Evolutionary conservation across 495 filamentous ascomycete species (phyloP).

Genomic region (Aspergillus affinis): DNA sequence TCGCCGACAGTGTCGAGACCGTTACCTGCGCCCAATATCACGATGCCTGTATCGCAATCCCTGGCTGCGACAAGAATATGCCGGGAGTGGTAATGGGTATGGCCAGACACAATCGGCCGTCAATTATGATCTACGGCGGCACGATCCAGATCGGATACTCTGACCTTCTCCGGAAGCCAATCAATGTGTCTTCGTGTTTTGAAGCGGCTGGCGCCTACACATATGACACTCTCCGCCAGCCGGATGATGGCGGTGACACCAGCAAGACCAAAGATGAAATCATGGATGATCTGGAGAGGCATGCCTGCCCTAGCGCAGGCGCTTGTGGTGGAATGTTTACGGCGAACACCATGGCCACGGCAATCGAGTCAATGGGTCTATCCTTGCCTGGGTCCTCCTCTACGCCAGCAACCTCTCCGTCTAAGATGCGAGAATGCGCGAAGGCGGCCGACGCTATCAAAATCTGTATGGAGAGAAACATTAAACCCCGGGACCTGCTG

Average conservation of each 20-base stretch:
- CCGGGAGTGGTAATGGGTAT: slow-evolving; percentile 82
- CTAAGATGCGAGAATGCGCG: slow-evolving; percentile 89
- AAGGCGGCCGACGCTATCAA: slow-evolving; percentile 85
- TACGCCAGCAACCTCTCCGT: slow-evolving; percentile 81
- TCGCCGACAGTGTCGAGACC: slow-evolving; percentile 92
- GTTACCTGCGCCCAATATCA: slow-evolving; percentile 86
- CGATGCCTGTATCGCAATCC: slow-evolving; percentile 92
- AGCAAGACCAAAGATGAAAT: slow-evolving; percentile 70
- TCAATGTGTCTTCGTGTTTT: slow-evolving; percentile 91
- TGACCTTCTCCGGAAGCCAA: slow-evolving; percentile 68
- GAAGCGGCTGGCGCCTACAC: slow-evolving; percentile 86
- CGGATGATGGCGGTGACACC: slow-evolving; percentile 55
- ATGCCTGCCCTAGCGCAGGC: slow-evolving; percentile 87
- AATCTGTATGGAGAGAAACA: slow-evolving; percentile 82
- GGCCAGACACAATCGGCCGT: slow-evolving; percentile 88
- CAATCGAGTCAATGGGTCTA: slow-evolving; percentile 94
- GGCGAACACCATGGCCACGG: slow-evolving; percentile 96
- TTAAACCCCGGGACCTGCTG: slow-evolving; percentile 79
- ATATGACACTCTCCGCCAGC: slow-evolving; percentile 66
- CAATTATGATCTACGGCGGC: slow-evolving; percentile 84
- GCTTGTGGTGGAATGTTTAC: slow-evolving; percentile 99
- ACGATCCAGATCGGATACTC: slow-evolving; percentile 87
- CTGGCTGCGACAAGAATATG: slow-evolving; percentile 99
- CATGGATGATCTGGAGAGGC: slow-evolving; percentile 79
- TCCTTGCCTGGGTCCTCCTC: slow-evolving; percentile 87